Conservation (phyloP, 306 rosid genomes). For the Citrullus amarus region DNA sequence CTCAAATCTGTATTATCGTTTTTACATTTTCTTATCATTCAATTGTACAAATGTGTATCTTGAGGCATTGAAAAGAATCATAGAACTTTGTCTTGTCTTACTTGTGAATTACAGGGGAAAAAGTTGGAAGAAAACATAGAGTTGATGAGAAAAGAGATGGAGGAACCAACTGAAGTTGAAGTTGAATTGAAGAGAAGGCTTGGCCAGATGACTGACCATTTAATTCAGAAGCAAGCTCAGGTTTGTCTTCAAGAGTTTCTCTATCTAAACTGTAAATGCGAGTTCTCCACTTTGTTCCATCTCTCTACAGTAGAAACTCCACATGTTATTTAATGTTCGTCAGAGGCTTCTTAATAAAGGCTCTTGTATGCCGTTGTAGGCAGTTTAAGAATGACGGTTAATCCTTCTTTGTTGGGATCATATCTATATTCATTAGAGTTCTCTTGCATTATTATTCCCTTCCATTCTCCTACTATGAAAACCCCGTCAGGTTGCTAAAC, state of each 20-base stretch:
- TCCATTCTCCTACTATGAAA: not conserved
- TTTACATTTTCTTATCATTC: not conserved
- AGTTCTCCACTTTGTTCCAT: not conserved
- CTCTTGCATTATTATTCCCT: not conserved
- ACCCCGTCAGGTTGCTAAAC: not conserved
- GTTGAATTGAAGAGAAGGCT: conserved; percentile 82
- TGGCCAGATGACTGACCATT: conserved; percentile 91
- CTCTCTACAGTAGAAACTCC: not conserved
- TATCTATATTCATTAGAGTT: not conserved
- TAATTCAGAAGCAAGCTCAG: conserved; percentile 93
- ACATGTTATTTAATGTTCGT: not conserved
- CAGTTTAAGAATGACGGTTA: not conserved
- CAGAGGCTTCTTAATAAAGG: not conserved
- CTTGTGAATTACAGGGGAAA: conserved; percentile 44
- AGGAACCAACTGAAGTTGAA: conserved; percentile 86
- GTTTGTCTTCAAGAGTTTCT: conserved; percentile 26
- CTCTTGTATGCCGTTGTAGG: not conserved
- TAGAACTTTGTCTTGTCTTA: not conserved
- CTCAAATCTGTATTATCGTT: not conserved
- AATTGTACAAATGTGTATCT: not conserved
- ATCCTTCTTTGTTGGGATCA: not conserved
- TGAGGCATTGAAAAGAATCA: not conserved
- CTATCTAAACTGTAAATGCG: not conserved
- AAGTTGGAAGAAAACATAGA: conserved; percentile 66
- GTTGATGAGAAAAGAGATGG: conserved; percentile 71